Conservation (phyloP, 495 filamentous ascomycete genomes). For the Parmelia sp. region DNA sequence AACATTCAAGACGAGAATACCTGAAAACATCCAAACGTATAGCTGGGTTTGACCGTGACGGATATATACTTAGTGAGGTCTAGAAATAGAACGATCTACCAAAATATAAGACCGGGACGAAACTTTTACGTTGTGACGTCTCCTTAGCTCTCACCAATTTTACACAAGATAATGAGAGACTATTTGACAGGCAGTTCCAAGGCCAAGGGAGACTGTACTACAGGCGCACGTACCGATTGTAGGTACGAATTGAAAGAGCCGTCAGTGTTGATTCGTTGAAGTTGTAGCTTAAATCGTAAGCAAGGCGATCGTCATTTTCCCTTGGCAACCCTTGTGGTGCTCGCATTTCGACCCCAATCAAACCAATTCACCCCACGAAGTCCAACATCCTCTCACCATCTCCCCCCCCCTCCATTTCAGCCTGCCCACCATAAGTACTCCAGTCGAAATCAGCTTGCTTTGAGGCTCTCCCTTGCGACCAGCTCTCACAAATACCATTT, state of each 20-base stretch:
- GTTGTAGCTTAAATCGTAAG: not conserved
- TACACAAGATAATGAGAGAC: not conserved
- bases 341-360: not conserved
- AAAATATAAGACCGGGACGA: not conserved
- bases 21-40: not conserved
- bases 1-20: not conserved
- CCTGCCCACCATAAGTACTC: not conserved
- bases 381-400: not conserved
- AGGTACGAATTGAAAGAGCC: too few relatives aligned
- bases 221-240: slow-evolving; percentile 2
- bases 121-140: not conserved
- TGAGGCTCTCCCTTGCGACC: not conserved
- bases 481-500: not conserved
- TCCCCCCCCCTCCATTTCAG: not conserved
- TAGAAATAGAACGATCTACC: not conserved
- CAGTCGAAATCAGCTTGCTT: not conserved
- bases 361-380: slow-evolving; percentile 7
- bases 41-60: too few relatives aligned
- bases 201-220: not conserved
- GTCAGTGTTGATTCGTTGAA: not conserved
- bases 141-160: not conserved
- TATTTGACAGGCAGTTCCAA: not conserved
- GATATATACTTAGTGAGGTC: not conserved
- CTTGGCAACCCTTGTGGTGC: not conserved
- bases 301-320: slow-evolving; percentile 3